phyloP scores from a whole-genome alignment of 1,284 basidiomycete species.

The Tremellales sp. region DNA sequence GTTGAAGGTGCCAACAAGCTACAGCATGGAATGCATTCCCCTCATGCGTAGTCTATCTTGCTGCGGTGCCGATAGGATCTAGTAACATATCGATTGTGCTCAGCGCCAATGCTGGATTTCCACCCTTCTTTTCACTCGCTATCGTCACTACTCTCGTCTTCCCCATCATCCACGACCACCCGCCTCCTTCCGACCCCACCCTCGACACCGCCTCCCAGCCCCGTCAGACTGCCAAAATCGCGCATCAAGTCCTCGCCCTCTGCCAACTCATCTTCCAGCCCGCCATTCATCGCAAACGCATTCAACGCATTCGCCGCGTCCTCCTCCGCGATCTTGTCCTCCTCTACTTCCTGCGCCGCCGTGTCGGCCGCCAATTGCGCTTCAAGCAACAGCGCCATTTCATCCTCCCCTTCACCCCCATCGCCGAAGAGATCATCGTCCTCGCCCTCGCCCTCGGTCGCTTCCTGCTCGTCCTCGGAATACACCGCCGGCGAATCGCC shows the following conservation, averaged over 20 bases:
- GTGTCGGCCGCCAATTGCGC: constrained; percentile 13
- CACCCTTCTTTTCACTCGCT: too few species aligned
- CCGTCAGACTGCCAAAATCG: constrained; percentile 2
- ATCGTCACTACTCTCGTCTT: constrained; percentile 29
- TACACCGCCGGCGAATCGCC: constrained; percentile 10
- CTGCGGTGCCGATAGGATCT: too few species aligned
- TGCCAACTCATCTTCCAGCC: not conserved
- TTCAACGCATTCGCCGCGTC: constrained; percentile 22
- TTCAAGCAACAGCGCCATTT: constrained; percentile 12
- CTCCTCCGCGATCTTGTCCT: constrained; percentile 17
- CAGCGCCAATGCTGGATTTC: too few species aligned
- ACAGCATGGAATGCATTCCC: too few species aligned
- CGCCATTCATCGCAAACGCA: constrained; percentile 13
- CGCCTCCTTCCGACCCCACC: constrained; percentile 39
- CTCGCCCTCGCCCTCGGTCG: constrained; percentile 3
- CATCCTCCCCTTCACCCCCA: constrained; percentile 26
- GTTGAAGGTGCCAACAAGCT: too few species aligned
- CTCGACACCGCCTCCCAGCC: constrained; percentile 17
- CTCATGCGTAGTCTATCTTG: too few species aligned
- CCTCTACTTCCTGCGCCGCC: constrained; percentile 21
- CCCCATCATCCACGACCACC: constrained; percentile 23
- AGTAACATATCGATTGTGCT: too few species aligned
- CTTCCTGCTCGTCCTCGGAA: constrained; percentile 11
- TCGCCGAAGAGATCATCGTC: constrained; percentile 37
- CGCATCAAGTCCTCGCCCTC: not conserved